Base-by-base conservation (phyloP, 805 yeast species). In the Lipomyces chichibuensis region DNA sequence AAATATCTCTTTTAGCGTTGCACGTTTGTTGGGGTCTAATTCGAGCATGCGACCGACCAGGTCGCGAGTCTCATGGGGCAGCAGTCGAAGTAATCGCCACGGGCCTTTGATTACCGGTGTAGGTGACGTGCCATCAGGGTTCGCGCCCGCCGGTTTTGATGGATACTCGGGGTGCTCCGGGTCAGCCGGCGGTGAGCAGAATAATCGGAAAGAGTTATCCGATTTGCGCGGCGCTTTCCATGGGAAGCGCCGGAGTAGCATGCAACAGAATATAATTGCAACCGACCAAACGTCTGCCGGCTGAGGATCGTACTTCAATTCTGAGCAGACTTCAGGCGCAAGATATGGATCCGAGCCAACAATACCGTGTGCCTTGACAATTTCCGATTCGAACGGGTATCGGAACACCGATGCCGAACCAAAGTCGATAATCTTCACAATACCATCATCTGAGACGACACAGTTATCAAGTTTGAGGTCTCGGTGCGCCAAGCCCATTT, bases 291-390 rank as follows among this genome's bases (percentile, higher is more conserved):
- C 85, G 76, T 94, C 99, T 1, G 88, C 91, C 5, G 89, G 87
- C 61, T 95, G 85, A 23, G 98, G 95, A 77, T 94, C 97, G 77
- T 94, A 94, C 27, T 77, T 77, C 53, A 74, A 70, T 62, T 80
- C 79, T 25, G 79, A 75, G 64, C 94, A 83, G 55, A 94, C 93
- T 77, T 94, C 99, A 0, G 98, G 98, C 0, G 98, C 95, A 69
- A 94, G 80, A 75, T 94, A 94, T 1, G 99, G 98, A 77, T 94
- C 99, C 1, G 96, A 90, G 17, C 99, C 99, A 13, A 94, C 96
- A 27, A 94, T 85, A 17, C 98, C 98, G 54, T 85, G 83, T 0
- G 97, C 92, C 66, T 83, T 80, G 20, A 89, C 86, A 27, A 86
- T 83, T 64, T 83, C 84, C 7, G 78, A 76, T 62, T 84, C 85